phyloP scores from a whole-genome alignment of 768 basidiomycete species.

The Naganishia onofrii region DNA sequence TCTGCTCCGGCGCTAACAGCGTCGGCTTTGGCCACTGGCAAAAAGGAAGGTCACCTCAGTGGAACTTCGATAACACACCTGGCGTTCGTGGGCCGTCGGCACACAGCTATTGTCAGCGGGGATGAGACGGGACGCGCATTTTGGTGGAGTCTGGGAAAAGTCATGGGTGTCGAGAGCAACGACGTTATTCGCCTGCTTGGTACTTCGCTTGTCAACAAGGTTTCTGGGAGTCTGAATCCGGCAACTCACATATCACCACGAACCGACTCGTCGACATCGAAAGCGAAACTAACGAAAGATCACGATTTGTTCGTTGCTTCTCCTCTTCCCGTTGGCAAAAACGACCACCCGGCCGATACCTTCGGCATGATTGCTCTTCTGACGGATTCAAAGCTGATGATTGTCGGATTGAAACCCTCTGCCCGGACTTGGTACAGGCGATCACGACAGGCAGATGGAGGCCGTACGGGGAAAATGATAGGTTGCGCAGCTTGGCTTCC shows the following conservation, averaged over 20 bases:
- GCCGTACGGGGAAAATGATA: conserved; percentile 26
- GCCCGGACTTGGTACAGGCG: conserved; percentile 78
- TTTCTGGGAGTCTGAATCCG: not conserved
- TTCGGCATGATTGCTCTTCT: conserved; percentile 80
- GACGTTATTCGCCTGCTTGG: conserved; percentile 92
- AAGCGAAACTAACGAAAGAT: not conserved
- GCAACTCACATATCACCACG: not conserved
- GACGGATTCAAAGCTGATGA: conserved; percentile 83
- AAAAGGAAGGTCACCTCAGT: conserved; percentile 71
- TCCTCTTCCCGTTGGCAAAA: conserved; percentile 75
- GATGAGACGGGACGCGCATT: conserved; percentile 90
- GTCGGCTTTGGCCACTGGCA: conserved; percentile 61
- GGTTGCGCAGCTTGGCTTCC: conserved; percentile 45
- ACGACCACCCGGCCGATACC: conserved; percentile 69
- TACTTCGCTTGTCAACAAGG: too few species aligned
- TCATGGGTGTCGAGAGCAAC: conserved; percentile 89
- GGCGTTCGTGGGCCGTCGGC: conserved; percentile 78
- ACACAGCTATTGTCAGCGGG: conserved; percentile 85
- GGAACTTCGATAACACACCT: conserved; percentile 77
- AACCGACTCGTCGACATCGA: not conserved
- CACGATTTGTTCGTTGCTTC: conserved; percentile 72
- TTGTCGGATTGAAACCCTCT: conserved; percentile 86
- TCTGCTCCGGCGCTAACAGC: conserved; percentile 57
- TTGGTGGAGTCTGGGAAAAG: conserved; percentile 89
- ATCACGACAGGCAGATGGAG: conserved; percentile 39